Evolutionary conservation across 495 filamentous ascomycete genomes (phyloP).

Genomic region (Parathielavia hyrcaniae): DNA sequence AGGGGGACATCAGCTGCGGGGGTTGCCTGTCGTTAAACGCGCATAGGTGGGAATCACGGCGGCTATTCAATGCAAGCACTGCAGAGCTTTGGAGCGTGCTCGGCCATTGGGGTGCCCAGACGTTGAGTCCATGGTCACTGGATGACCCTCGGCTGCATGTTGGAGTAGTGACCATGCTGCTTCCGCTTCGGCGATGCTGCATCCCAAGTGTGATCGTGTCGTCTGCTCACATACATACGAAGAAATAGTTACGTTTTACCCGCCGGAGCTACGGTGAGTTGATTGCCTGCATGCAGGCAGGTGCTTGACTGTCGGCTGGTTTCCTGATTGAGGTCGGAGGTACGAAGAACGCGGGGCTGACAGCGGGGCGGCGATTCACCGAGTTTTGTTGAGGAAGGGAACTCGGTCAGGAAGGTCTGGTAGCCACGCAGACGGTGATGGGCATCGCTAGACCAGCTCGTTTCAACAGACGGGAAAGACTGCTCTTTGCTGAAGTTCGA

Average conservation of each 20-base stretch:
- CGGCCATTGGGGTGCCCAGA: background rate
- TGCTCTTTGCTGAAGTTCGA: background rate
- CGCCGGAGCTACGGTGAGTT: slow-evolving; percentile 38
- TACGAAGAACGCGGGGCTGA: slow-evolving; percentile 8
- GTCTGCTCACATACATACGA: slow-evolving; percentile 33
- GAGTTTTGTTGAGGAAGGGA: background rate
- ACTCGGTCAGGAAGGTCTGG: background rate
- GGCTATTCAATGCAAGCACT: slow-evolving; percentile 16
- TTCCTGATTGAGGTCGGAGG: background rate
- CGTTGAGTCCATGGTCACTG: too few species aligned
- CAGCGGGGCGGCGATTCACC: background rate
- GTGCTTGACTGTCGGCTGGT: background rate
- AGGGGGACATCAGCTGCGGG: background rate
- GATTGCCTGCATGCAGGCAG: slow-evolving; percentile 34
- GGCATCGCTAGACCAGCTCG: too few species aligned
- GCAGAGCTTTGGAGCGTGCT: background rate
- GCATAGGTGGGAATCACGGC: slow-evolving; percentile 13
- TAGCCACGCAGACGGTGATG: slow-evolving; percentile 6
- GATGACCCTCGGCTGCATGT: slow-evolving; percentile 1
- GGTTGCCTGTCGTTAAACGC: slow-evolving; percentile 2
- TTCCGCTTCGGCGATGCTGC: background rate
- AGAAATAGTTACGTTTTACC: too few species aligned
- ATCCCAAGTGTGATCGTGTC: slow-evolving; percentile 21
- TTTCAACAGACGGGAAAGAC: background rate
- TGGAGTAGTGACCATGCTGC: background rate